phyloP scores from a whole-genome alignment of 1,284 basidiomycete species.

The Psilocybe mexicana region DNA sequence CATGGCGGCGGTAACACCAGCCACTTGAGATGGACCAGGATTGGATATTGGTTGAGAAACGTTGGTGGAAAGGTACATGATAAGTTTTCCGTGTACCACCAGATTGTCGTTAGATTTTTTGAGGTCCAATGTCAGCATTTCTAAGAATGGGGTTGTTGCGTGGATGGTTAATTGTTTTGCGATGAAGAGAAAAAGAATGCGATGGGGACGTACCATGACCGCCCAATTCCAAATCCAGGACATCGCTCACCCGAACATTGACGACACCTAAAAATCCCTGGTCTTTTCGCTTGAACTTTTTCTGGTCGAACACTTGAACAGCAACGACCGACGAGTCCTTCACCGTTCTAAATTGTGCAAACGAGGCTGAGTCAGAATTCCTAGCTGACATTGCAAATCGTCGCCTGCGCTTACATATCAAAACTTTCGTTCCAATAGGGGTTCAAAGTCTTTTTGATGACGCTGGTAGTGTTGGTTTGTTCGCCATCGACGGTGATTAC shows the following conservation, averaged over 20 bases:
- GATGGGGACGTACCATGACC: constrained; percentile 72
- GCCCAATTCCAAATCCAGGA: constrained; percentile 87
- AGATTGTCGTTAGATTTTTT: constrained; percentile 91
- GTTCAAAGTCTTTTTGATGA: constrained; percentile 88
- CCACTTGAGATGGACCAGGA: constrained; percentile 67
- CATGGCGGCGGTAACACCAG: constrained; percentile 53
- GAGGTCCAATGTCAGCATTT: constrained; percentile 88
- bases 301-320: constrained; percentile 96
- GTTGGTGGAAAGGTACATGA: constrained; percentile 89
- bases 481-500: constrained; percentile 94
- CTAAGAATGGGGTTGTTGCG: constrained; percentile 39
- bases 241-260: constrained; percentile 87
- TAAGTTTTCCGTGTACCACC: constrained; percentile 88
- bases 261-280: constrained; percentile 95
- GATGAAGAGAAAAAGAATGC: neutral
- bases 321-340: constrained; percentile 90
- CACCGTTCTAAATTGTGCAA: constrained; percentile 58
- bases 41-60: constrained; percentile 73
- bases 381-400: neutral
- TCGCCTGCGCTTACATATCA: constrained; percentile 62
- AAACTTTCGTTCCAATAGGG: constrained; percentile 96
- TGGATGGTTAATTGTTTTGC: constrained; percentile 3
- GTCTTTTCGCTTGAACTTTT: constrained; percentile 94
- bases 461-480: constrained; percentile 90
- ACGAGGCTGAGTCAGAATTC: constrained; percentile 1